Evolutionary conservation across 371 early-diverging fungal species (phyloP).

Genomic region (Rhizomucor miehei): DNA sequence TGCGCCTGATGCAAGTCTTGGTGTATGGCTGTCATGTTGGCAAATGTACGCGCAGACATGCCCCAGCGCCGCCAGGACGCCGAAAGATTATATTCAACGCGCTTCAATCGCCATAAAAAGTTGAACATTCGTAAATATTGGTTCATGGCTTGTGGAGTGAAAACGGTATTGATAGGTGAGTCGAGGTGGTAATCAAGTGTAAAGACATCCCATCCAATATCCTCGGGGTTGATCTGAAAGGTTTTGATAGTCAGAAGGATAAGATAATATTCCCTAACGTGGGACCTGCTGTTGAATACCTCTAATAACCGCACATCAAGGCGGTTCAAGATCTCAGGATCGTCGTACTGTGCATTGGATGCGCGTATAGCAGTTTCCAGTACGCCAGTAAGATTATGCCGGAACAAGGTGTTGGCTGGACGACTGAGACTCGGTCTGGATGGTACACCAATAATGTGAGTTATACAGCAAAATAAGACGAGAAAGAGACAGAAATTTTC

Average conservation of each 20-base stretch:
- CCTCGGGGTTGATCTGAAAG: conserved; percentile 60
- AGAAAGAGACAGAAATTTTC: not conserved
- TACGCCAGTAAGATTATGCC: conserved; percentile 85
- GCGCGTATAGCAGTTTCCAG: conserved; percentile 86
- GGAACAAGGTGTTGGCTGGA: conserved; percentile 74
- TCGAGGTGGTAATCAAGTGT: conserved; percentile 82
- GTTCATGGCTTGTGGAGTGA: conserved; percentile 72
- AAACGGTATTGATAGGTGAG: conserved; percentile 83
- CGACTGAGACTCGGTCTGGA: conserved; percentile 60
- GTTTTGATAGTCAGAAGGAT: not conserved
- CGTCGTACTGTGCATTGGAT: conserved; percentile 89
- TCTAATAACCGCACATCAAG: conserved; percentile 76
- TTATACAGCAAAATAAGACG: too few species aligned
- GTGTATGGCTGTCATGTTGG: conserved; percentile 17
- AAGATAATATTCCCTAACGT: not conserved
- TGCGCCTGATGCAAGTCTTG: conserved; percentile 64
- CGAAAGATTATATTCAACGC: conserved; percentile 78
- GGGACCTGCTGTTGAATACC: conserved; percentile 24
- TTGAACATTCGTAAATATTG: conserved; percentile 81
- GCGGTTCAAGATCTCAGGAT: conserved; percentile 71
- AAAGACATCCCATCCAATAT: conserved; percentile 93
- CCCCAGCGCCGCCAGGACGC: conserved; percentile 79
- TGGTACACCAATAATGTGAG: too few species aligned
- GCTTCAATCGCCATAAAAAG: conserved; percentile 88
- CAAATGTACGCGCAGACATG: conserved; percentile 57